Evolutionary conservation across 352 stramenopile species (phyloP).

Genomic region (Phytophthora meadii): DNA sequence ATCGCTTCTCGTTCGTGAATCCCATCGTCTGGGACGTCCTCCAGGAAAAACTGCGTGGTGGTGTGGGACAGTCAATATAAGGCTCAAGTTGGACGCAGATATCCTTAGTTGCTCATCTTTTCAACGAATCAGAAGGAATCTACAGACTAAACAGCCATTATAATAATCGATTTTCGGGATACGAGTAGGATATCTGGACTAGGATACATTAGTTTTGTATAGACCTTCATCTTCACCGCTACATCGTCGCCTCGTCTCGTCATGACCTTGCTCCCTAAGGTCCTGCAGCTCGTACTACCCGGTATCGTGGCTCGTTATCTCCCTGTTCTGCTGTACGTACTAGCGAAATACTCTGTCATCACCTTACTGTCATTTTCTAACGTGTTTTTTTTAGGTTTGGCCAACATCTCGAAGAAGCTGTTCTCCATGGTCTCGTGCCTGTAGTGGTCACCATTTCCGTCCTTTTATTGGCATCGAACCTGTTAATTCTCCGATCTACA

Average conservation of each 20-base stretch:
- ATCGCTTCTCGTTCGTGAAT: constrained; percentile 29
- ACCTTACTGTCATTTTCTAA: background rate
- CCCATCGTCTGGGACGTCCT: constrained; percentile 25
- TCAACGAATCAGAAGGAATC: constrained; percentile 10
- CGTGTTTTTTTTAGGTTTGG: constrained; percentile 26
- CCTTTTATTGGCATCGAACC: constrained; percentile 38
- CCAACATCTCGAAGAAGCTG: constrained; percentile 54
- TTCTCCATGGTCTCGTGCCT: constrained; percentile 49
- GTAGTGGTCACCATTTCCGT: constrained; percentile 42
- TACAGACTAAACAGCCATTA: background rate
- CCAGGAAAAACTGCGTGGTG: background rate
- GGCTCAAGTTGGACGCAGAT: constrained; percentile 23
- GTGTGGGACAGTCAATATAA: constrained; percentile 1
- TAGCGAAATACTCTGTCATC: background rate
- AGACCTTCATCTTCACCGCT: constrained; percentile 16
- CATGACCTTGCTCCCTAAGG: constrained; percentile 31
- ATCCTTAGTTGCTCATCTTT: constrained; percentile 15
- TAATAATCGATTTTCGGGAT: background rate
- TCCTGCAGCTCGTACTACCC: constrained; percentile 39
- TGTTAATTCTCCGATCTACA: constrained; percentile 37
- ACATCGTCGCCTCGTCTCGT: constrained; percentile 13
- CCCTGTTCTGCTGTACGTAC: constrained; percentile 21
- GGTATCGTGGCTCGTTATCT: constrained; percentile 27
- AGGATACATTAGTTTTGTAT: constrained; percentile 4
- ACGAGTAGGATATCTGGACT: constrained; percentile 14